Evolutionary conservation across 1,139 yeast genomes (phyloP), one percentile per base, ranked within the genome.

Genomic region (Geotrichum phurueaensis): DNA sequence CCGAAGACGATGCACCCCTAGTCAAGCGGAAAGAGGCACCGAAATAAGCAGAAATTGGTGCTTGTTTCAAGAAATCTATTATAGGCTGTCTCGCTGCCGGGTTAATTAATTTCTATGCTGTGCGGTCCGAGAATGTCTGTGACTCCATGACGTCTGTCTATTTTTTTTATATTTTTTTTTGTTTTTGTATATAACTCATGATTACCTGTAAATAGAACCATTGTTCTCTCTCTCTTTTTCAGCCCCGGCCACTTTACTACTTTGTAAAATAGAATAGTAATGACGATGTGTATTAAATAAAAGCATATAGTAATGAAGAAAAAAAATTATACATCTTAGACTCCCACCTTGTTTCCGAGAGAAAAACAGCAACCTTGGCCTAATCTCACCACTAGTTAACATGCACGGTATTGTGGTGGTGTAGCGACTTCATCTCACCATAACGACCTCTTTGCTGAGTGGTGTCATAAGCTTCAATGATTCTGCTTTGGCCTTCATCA

Each of bases 401-500:
- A 56, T 55, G 59, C 5, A 60, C 56, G 15, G 63, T 61, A 45
- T 61, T 58, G 13, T 58, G 63, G 31, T 60, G 63, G 43, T 61
- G 61, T 39, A 61, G 31, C 15, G 63, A 58, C 47, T 67, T 78
- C 75, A 80, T 71, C 66, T 82, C 85, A 54, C 85, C 85, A 66
- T 80, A 80, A 53, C 73, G 74, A 25, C 85, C 85, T 69, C 85
- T 76, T 43, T 77, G 73, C 65, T 79, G 79, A 0, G 98, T 92
- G 2, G 98, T 94, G 74, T 95, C 99, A 69, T 95, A 95, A 77
- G 96, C 89, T 69, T 99, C 83, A 58, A 95, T 87, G 65, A 95
- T 84, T 71, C 86, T 85, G 65, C 90, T 96, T 75, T 94, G 98
- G 56, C 96, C 96, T 68, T 89, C 96, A 67, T 91, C 97, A 58